Percentiles rank a stretch among this genome's conserved stretches.
These are phyloP conservation scores for Hawksworthiomyces lignivorus DNA, from an alignment of 2,329 filamentous ascomycete species.

Conservation along the genomic window DNA sequence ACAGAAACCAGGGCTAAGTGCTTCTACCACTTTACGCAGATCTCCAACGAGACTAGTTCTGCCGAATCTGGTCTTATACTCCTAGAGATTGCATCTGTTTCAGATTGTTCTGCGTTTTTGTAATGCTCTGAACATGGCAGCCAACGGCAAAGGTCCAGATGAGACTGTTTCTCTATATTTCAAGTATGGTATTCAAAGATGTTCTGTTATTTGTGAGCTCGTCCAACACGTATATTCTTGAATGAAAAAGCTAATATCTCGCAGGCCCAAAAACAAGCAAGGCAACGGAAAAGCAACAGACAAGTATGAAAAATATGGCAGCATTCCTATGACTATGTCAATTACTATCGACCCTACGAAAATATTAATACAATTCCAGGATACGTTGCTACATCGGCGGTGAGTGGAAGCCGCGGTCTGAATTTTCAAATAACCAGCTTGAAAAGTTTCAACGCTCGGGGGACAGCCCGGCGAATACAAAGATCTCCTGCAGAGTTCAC, in stretches of 20 bases:
- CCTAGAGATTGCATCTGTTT: too few relatives aligned
- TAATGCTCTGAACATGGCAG: too few relatives aligned
- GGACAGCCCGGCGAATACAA: slow-evolving; percentile 16
- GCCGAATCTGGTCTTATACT: too few relatives aligned
- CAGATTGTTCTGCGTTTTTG: too few relatives aligned
- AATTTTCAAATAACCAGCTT: slow-evolving; percentile 25
- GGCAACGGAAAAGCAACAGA: background rate
- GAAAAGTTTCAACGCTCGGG: slow-evolving; percentile 17
- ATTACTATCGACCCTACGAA: too few relatives aligned
- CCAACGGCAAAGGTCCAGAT: background rate
- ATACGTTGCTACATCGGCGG: slow-evolving; percentile 24
- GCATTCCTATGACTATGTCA: too few relatives aligned
- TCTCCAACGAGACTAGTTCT: too few relatives aligned
- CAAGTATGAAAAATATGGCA: slow-evolving; percentile 3
- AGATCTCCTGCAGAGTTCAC: slow-evolving; percentile 24
- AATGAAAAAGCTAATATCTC: too few relatives aligned
- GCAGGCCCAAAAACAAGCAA: slow-evolving; percentile 1
- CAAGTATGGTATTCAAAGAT: background rate
- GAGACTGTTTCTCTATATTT: slow-evolving; percentile 1
- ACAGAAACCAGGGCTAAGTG: too few relatives aligned
- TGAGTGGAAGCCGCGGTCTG: slow-evolving; percentile 20
- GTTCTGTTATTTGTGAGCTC: too few relatives aligned
- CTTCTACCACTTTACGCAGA: too few relatives aligned
- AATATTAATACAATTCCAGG: slow-evolving; percentile 14
- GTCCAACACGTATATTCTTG: too few relatives aligned